Evolutionary conservation across 2,329 filamentous ascomycete genomes (phyloP), one percentile per base, ranked within the genome.

Genomic region (Pseudogymnoascus sp.): DNA sequence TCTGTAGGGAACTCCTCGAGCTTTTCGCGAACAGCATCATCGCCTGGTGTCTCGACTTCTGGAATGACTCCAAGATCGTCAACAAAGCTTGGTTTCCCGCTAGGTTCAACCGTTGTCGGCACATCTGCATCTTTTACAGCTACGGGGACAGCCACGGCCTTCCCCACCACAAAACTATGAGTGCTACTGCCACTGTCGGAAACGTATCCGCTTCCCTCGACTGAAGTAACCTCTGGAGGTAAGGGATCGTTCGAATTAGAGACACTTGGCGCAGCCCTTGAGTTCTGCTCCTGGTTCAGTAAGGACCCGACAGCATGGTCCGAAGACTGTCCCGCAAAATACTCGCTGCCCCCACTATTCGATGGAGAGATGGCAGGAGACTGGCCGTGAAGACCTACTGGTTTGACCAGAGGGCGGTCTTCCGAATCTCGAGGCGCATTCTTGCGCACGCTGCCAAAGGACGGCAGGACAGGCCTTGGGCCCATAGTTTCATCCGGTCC

Each of bases 381-480:
- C 2, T 73, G 71, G 30, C 65, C 58, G 64, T 67, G 30, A 64
- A 69, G 33, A 35, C 61, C 35, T 64, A 62, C 9, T 69, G 84
- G 83, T 28, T 82, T 78, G 37, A 86, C 82, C 53, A 86, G 74
- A 0, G 81, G 78, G 2, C 84, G 77, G 67, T 86, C 87, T 18
- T 78, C 75, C 38, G 80, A 75, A 0, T 75, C 75, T 22, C 65
- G 65, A 12, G 74, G 67, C 58, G 83, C 79, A 71, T 82, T 84
- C 28, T 86, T 83, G 20, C 87, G 80, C 20, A 92, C 78, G 68
- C 89, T 91, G 15, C 88, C 88, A 71, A 92, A 92, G 1, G 81
- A 86, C 1, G 89, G 89, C 37, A 92, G 74, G 1, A 84, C 85
- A 6, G 89, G 88, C 33, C 88, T 78, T n/a, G 89, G 89, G 66